phyloP scores from a whole-genome alignment of 768 basidiomycete genomes.

The Boletus vinaceobasis region DNA sequence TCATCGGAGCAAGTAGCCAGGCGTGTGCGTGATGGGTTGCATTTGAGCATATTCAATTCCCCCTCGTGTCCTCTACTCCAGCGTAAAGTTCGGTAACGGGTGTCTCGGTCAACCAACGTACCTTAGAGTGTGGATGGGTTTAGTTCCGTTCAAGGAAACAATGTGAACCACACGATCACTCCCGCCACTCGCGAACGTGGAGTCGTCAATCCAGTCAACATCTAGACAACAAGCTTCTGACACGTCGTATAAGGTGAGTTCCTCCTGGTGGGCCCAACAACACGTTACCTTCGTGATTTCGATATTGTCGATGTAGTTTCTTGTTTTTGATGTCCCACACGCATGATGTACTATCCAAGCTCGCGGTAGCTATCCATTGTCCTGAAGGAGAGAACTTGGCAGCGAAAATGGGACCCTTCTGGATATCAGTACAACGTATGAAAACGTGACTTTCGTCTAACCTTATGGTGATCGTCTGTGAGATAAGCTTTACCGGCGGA shows the following conservation, averaged over 20 bases:
- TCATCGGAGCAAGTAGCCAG: slow-evolving; percentile 85
- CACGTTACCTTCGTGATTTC: slow-evolving; percentile 57
- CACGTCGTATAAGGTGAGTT: slow-evolving; percentile 8
- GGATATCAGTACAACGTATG: slow-evolving; percentile 19
- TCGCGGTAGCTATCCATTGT: slow-evolving; percentile 70
- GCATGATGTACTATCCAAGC: slow-evolving; percentile 73
- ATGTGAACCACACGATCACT: slow-evolving; percentile 65
- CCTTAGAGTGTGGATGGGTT: slow-evolving; percentile 62
- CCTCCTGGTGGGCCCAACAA: not conserved
- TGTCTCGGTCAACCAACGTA: slow-evolving; percentile 33
- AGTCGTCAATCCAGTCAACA: slow-evolving; percentile 73
- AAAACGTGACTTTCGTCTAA: slow-evolving; percentile 29
- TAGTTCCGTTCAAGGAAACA: slow-evolving; percentile 48
- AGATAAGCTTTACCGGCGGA: slow-evolving; percentile 60
- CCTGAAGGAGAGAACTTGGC: slow-evolving; percentile 73
- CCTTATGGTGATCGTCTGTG: slow-evolving; percentile 61
- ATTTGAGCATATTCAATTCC: slow-evolving; percentile 77
- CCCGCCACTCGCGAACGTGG: slow-evolving; percentile 69
- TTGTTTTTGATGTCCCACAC: slow-evolving; percentile 74
- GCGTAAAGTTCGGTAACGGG: slow-evolving; percentile 4
- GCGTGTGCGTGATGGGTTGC: slow-evolving; percentile 60
- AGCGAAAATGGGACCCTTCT: slow-evolving; percentile 77
- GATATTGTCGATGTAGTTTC: slow-evolving; percentile 59
- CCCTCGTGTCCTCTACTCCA: slow-evolving; percentile 60
- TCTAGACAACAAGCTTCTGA: slow-evolving; percentile 72